Percentiles rank a stretch among this genome's conserved stretches.
These are phyloP conservation scores for Penicillium argentinense DNA, from an alignment of 495 filamentous ascomycete species.

Conservation along the genomic window DNA sequence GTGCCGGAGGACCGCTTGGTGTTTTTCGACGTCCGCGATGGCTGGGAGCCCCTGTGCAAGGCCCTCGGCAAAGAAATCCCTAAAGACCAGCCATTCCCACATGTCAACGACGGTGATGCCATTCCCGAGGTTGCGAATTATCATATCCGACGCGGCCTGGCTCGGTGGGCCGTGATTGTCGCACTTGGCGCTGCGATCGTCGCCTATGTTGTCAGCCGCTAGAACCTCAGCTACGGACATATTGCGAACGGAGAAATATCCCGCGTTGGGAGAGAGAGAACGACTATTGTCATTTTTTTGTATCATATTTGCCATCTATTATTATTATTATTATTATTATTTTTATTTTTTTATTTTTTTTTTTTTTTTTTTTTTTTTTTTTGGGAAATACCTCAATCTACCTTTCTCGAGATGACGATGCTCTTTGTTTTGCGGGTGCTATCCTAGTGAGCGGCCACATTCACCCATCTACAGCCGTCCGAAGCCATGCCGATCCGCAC, in stretches of 20 bases:
- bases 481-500: no score
- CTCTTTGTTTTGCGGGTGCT: no score
- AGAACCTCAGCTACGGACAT: no score
- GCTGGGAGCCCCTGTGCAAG: constrained; percentile 51
- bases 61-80: constrained; percentile 47
- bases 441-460: no score
- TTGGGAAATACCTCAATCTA: no score
- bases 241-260: not conserved
- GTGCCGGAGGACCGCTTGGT: constrained; percentile 46
- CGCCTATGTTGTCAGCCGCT: constrained; percentile 3
- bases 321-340: no score
- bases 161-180: constrained; percentile 12
- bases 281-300: not conserved
- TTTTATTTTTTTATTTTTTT: no score
- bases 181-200: not conserved
- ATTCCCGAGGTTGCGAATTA: constrained; percentile 10
- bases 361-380: no score
- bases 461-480: no score
- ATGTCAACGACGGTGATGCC: constrained; percentile 28
- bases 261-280: no score
- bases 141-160: constrained; percentile 14
- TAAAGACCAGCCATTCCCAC: constrained; percentile 37
- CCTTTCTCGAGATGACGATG: no score
- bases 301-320: no score
- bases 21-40: constrained; percentile 46